phyloP scores from a whole-genome alignment of 2,329 filamentous ascomycete species.

The Paecilomyces formosus region DNA sequence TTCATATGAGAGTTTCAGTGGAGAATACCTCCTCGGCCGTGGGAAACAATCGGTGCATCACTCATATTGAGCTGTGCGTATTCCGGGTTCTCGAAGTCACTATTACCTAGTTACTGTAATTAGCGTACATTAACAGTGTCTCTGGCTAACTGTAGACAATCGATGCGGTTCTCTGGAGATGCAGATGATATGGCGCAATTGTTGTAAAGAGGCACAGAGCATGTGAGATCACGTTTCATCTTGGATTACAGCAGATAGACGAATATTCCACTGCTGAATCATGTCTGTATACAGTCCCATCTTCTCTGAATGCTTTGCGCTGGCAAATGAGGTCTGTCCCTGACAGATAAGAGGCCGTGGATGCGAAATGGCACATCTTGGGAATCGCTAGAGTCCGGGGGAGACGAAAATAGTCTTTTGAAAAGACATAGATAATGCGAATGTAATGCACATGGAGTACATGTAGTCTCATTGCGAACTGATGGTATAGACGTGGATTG shows the following conservation, averaged over 20 bases:
- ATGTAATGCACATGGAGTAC: background rate
- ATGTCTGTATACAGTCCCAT: too few species aligned
- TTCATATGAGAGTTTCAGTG: background rate
- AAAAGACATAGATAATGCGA: background rate
- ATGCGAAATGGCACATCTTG: background rate
- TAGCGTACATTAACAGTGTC: background rate
- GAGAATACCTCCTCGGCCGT: constrained; percentile 49
- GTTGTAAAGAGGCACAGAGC: background rate
- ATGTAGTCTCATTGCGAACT: background rate
- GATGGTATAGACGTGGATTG: background rate
- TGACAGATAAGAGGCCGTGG: background rate
- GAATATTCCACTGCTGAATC: too few species aligned
- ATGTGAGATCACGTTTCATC: background rate
- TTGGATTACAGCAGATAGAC: too few species aligned
- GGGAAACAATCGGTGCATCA: constrained; percentile 41
- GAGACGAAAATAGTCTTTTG: background rate
- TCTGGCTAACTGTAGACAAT: background rate
- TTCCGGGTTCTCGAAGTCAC: background rate
- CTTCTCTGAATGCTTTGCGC: background rate
- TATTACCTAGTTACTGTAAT: background rate
- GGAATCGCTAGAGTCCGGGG: background rate
- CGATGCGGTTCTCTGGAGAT: background rate
- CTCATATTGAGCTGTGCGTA: constrained; percentile 19
- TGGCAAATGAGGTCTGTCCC: background rate
- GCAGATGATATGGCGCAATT: background rate